phyloP scores from a whole-genome alignment of 2,329 filamentous ascomycete genomes.

The Neofusicoccum cordaticola region DNA sequence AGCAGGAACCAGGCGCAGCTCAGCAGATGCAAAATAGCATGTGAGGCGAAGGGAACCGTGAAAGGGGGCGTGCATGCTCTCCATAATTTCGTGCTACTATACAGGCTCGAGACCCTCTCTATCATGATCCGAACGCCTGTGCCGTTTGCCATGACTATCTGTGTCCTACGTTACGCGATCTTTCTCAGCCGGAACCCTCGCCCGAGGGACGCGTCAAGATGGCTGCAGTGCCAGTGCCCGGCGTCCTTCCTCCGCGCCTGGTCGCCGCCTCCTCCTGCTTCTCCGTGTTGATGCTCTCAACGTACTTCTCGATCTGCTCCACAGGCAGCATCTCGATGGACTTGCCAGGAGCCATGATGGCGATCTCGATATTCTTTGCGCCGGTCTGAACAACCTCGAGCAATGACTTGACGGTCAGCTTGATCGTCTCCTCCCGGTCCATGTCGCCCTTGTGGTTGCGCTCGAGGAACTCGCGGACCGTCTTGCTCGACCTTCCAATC shows the following conservation, averaged over 20 bases:
- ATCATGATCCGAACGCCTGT: not conserved
- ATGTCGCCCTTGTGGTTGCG: constrained; percentile 98
- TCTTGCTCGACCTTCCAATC: constrained; percentile 97
- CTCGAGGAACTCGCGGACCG: constrained; percentile 96
- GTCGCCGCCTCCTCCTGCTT: constrained; percentile 98
- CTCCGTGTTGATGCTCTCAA: constrained; percentile 98
- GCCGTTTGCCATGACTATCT: not conserved
- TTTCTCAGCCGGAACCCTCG: constrained; percentile 30
- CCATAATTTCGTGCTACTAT: constrained; percentile 1
- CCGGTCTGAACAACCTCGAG: constrained; percentile 98
- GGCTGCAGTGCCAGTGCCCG: constrained; percentile 67
- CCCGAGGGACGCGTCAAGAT: constrained; percentile 66
- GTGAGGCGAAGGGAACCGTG: not conserved
- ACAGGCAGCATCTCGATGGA: constrained; percentile 88
- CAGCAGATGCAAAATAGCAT: not conserved
- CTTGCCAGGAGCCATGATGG: constrained; percentile 93
- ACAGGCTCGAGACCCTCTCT: constrained; percentile 7
- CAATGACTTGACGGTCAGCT: constrained; percentile 95
- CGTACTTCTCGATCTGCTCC: constrained; percentile 94
- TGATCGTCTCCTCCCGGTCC: constrained; percentile 93
- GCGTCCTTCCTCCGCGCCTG: constrained; percentile 69
- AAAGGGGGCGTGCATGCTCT: not conserved
- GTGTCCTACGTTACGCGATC: not conserved
- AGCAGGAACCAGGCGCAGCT: not conserved
- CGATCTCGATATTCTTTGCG: constrained; percentile 99